Evolutionary conservation across 2,329 filamentous ascomycete genomes (phyloP), one percentile per base, ranked within the genome.

Genomic region (Leptographium wingfieldii): DNA sequence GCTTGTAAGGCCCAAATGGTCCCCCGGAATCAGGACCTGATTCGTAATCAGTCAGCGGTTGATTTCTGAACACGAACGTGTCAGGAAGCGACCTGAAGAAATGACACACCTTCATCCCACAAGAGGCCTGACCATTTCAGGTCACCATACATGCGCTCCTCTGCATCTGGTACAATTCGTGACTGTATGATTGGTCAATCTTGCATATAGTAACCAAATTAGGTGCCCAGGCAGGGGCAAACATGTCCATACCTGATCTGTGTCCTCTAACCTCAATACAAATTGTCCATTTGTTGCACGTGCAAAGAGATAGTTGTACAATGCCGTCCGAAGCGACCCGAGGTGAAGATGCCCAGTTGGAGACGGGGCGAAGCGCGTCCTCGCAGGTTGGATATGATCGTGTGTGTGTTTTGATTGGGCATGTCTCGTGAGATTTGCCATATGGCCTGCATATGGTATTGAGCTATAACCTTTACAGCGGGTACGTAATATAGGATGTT

Each of bases 291-390:
- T 86, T 0, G 94, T 96, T 3, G 87, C 84, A 68, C 86, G 88
- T 0, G 94, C 92, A n/a, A 95, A 79, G 5, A 99, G 76, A 66
- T 92, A 96, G 68, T 96, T 97, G 76, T 91, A 97, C n/a, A 99
- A 74, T 0, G 95, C 95, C 0, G 94, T 99, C 61, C 94, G 81
- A 43, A 99, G 73, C 0, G 92, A 96, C 4, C 94, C 94, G 14
- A 99, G 78, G 73, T 99, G 94, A 29, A 99, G 79, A 67, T 92
- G 92, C 1, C 94, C 94, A 0, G 94, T 99, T 0, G 94, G 94
- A 1, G 94, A 97, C 0, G 94, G 94, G 1, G 95, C 94, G 72
- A 99, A 99, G 55, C 94, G 86, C 22, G 94, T 90, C 70, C 90
- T 79, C 61, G 83, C 83, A 54, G 88, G 87, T 7, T 69, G 72